Evolutionary conservation across 495 filamentous ascomycete genomes (phyloP).

Genomic region (Astrocystis sublimbata): DNA sequence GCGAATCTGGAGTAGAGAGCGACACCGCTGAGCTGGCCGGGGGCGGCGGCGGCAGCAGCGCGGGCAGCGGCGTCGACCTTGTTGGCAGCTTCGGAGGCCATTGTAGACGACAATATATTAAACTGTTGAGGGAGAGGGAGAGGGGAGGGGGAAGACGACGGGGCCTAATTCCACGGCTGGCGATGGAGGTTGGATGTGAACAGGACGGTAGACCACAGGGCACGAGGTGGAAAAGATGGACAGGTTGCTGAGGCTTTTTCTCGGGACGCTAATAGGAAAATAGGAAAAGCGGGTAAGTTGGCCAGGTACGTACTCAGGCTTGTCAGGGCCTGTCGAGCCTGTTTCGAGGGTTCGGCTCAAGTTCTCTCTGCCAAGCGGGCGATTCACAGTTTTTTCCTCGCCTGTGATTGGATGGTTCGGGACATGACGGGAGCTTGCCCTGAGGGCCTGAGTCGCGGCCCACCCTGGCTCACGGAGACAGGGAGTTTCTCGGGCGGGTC

Average conservation of each 20-base stretch:
- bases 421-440: constrained; percentile 12
- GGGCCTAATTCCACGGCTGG: background rate
- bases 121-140: background rate
- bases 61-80: constrained; percentile 41
- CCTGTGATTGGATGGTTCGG: constrained; percentile 5
- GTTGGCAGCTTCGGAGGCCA: constrained; percentile 24
- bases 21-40: constrained; percentile 48
- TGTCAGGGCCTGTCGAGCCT: too few relatives aligned
- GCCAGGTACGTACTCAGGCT: too few relatives aligned
- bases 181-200: background rate
- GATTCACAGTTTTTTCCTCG: constrained; percentile 13
- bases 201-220: too few relatives aligned
- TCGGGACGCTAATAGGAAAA: background rate
- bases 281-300: background rate
- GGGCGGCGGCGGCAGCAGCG: constrained; percentile 29
- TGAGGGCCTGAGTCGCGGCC: background rate
- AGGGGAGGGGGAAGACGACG: constrained; percentile 2
- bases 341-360: too few relatives aligned
- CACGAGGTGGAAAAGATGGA: background rate
- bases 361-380: background rate
- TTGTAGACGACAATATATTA: background rate
- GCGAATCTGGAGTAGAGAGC: constrained; percentile 80
- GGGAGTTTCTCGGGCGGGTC: constrained; percentile 13
- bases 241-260: constrained; percentile 16
- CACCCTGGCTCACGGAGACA: background rate